phyloP scores from a whole-genome alignment of 2,329 filamentous ascomycete genomes.

The Dendrostoma leiphaemia region DNA sequence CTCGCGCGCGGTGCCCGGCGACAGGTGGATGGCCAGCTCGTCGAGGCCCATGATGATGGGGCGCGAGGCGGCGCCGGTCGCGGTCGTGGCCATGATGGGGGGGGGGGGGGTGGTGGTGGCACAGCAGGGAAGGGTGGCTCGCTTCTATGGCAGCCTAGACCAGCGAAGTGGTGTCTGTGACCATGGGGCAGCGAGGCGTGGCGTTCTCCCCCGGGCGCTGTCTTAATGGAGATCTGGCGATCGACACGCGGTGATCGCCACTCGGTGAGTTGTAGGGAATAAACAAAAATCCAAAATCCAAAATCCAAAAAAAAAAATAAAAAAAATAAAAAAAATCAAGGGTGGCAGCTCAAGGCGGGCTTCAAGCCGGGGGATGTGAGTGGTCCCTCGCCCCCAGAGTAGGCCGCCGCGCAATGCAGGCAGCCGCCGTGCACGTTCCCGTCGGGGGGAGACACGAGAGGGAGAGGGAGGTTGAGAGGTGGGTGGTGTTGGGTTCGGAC shows the following conservation, averaged over 20 bases:
- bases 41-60: conserved; percentile 10
- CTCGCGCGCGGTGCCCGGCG: conserved; percentile 9
- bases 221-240: neutral
- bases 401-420: conserved; percentile 15
- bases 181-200: conserved; percentile 15
- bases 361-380: neutral
- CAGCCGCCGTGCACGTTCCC: conserved; percentile 17
- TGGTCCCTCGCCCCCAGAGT: too few species aligned
- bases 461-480: neutral
- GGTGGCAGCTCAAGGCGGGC: neutral
- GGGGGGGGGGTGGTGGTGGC: too few species aligned
- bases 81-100: conserved; percentile 18
- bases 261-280: conserved; percentile 4
- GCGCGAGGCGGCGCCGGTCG: conserved; percentile 15
- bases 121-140: conserved; percentile 18
- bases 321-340: too few species aligned
- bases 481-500: conserved; percentile 1
- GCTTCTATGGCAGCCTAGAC: conserved; percentile 20
- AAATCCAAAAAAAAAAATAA: too few species aligned
- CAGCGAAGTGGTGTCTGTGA: conserved; percentile 19
- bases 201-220: neutral
- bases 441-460: neutral
- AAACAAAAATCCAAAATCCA: conserved; percentile 4
- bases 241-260: conserved; percentile 12
- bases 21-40: conserved; percentile 11